A percentile compares a stretch with the other conserved stretches of the same genome.
Evolutionary conservation across 2,329 filamentous ascomycete species (phyloP).

Genomic region (Trichoderma aggressivum): DNA sequence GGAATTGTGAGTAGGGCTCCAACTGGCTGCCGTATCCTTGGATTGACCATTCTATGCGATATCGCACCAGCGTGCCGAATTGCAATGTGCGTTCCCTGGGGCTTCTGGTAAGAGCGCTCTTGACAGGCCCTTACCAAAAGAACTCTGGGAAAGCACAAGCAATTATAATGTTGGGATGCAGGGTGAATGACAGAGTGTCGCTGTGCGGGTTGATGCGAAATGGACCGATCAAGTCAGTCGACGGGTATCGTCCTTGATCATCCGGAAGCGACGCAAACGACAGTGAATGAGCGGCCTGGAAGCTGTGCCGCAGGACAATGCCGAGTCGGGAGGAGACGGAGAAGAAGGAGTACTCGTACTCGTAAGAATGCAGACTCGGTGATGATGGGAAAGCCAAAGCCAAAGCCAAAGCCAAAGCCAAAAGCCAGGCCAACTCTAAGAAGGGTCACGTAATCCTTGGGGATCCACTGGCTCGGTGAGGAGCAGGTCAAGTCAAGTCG

Average conservation of each 20-base stretch:
- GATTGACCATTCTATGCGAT: conserved; percentile 42
- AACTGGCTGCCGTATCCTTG: conserved; percentile 44
- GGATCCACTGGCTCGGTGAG: not conserved
- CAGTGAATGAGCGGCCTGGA: not conserved
- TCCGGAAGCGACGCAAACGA: not conserved
- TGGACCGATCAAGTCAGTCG: not conserved
- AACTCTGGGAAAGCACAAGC: not conserved
- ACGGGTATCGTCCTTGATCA: not conserved
- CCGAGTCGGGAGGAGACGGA: not conserved
- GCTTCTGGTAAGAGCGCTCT: conserved; percentile 5
- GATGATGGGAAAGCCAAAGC: too few species aligned
- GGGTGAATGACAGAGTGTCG: not conserved
- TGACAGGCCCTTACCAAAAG: conserved; percentile 4
- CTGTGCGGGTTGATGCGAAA: not conserved
- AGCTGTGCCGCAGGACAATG: not conserved
- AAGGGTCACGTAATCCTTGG: conserved; percentile 12
- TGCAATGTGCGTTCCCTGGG: not conserved
- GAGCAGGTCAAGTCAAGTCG: not conserved
- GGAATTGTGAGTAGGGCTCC: conserved; percentile 42
- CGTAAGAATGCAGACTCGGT: not conserved
- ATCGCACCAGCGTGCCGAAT: not conserved
- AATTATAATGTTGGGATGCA: not conserved
- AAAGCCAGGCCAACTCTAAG: conserved; percentile 4
- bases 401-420: too few species aligned
- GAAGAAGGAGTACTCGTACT: not conserved